Evolutionary conservation across 768 basidiomycete species (phyloP).

Genomic region (Kwoniella dendrophila): DNA sequence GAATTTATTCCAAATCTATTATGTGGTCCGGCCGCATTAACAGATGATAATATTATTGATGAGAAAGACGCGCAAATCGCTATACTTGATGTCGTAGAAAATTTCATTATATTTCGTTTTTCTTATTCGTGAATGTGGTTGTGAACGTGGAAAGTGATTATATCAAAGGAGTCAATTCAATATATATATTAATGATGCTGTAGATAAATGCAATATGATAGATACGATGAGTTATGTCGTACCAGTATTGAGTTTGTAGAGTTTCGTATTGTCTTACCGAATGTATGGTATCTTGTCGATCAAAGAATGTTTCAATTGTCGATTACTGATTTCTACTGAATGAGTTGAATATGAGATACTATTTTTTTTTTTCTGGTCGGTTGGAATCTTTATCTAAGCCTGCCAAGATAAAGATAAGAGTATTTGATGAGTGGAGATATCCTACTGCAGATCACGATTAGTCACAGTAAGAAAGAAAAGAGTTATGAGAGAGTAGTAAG

Average conservation of each 20-base stretch:
- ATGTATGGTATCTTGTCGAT: too few relatives aligned
- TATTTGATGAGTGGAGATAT: too few relatives aligned
- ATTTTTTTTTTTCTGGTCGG: too few relatives aligned
- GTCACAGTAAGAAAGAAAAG: too few relatives aligned
- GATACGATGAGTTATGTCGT: too few relatives aligned
- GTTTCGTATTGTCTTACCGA: background rate
- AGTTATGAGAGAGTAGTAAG: too few relatives aligned
- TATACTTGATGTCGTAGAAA: too few relatives aligned
- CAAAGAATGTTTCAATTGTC: too few relatives aligned
- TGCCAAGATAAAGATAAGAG: conserved; percentile 13
- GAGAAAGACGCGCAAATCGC: background rate
- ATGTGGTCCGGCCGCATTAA: conserved; percentile 20
- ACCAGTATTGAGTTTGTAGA: background rate
- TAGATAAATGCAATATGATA: background rate
- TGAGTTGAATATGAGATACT: background rate
- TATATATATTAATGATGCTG: background rate
- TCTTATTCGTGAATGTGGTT: background rate
- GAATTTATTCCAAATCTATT: background rate
- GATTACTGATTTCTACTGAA: too few relatives aligned
- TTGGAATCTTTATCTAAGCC: conserved; percentile 14
- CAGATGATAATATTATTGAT: background rate
- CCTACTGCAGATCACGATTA: too few relatives aligned
- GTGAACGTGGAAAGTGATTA: background rate
- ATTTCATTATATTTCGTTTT: background rate
- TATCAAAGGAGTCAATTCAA: background rate